Conservation (phyloP, 129 eudicot genomes). For the Glebionis coronaria region DNA sequence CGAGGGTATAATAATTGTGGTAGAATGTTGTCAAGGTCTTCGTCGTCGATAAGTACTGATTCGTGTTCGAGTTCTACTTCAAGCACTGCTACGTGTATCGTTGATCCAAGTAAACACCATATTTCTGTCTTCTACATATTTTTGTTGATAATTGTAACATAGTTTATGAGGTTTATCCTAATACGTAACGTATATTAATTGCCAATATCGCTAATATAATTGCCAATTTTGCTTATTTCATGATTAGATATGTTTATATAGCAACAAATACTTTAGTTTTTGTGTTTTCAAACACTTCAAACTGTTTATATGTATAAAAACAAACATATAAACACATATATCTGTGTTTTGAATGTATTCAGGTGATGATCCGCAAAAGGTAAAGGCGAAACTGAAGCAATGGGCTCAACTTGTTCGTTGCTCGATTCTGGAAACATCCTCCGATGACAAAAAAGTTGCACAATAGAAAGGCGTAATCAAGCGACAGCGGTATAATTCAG, state of each 20-base stretch:
- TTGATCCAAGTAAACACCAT: slow-evolving; percentile 50
- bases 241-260: no score
- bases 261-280: no score
- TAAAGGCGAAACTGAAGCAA: slow-evolving; percentile 47
- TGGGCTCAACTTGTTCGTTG: slow-evolving; percentile 69
- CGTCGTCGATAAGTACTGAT: slow-evolving; percentile 31
- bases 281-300: no score
- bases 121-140: not conserved
- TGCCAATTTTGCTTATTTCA: no score
- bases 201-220: no score
- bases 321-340: no score
- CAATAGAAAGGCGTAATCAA: slow-evolving; percentile 9
- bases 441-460: slow-evolving; percentile 23
- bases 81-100: not conserved
- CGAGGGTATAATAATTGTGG: slow-evolving; percentile 25
- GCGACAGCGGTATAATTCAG: not conserved
- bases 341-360: not conserved
- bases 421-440: slow-evolving; percentile 37
- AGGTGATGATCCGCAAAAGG: slow-evolving; percentile 53
- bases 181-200: no score
- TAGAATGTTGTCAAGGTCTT: slow-evolving; percentile 42
- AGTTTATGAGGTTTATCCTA: no score
- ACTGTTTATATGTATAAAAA: no score
- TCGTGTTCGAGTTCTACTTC: slow-evolving; percentile 31
- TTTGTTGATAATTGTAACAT: no score